Evolutionary conservation across 495 filamentous ascomycete genomes (phyloP), one percentile per base, ranked within the genome.

Genomic region (Penicillium nucicola): DNA sequence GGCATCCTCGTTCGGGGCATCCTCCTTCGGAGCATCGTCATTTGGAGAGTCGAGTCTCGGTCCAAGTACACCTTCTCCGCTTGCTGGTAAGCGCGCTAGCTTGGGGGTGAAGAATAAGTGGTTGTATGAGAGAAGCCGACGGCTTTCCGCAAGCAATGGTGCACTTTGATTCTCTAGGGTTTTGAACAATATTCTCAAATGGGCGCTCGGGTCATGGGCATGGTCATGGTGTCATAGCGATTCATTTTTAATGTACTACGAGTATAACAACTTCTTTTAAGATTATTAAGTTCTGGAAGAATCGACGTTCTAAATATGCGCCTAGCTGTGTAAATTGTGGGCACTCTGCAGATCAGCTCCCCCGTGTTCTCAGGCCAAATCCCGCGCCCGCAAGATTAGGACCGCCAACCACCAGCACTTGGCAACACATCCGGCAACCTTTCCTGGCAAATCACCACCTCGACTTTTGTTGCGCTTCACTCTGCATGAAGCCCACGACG

Each of bases 101-200:
- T 76, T 97, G 33, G 78, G 80, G 11, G 62, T 96, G 57, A 96
- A 88, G 57, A 96, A 81, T 67, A 90, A 87, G 70, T 98, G 92
- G 92, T 68, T 96, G 34, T 98, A 95, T 69, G 89, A 98, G 67
- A 85, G 84, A 65, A 73, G 70, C 41, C 58, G 74, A 25, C 59
- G 74, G 30, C 59, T 74, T 32, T 77, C 74, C 6, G 65, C 70
- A 2, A 74, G 74, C 56, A 74, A 72, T 35, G 66, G 69, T 5
- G 53, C 66, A 40, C 55, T 70, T 50, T 76, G 45, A 70, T 35
- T 36, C 12, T 18, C n/a, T 45, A 4, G 35, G 17, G 17, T 31
- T 38, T 7, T 34, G 19, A 22, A 33, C 36, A 41, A 25, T 45
- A 48, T 34, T 45, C 9, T 13, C 18, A 11, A 41, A 25, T n/a